phyloP scores from a whole-genome alignment of 306 rosid species.

The Prunus mongolica region DNA sequence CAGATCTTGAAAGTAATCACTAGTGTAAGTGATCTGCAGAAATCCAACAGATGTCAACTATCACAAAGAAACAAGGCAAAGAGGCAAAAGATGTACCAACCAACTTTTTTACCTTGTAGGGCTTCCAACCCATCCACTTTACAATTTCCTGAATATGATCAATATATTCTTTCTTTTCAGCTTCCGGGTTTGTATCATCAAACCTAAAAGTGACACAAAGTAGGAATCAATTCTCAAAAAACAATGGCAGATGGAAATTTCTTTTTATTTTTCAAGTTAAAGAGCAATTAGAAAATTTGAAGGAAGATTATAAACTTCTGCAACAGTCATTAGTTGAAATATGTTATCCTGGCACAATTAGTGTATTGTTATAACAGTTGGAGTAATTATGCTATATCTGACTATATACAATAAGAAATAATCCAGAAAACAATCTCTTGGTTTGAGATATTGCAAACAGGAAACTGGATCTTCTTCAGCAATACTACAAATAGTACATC shows the following conservation, averaged over 20 bases:
- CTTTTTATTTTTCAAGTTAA: neutral
- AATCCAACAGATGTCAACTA: constrained; percentile 11
- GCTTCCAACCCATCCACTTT: constrained; percentile 99
- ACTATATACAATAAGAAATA: neutral
- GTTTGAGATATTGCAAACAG: constrained; percentile 1
- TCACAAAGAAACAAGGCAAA: neutral
- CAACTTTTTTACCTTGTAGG: constrained; percentile 56
- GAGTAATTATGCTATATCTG: neutral
- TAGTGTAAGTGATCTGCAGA: constrained; percentile 80
- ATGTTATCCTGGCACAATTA: neutral
- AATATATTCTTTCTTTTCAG: constrained; percentile 92
- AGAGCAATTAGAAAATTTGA: neutral
- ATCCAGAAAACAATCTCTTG: neutral
- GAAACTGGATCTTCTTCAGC: neutral
- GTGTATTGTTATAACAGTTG: neutral
- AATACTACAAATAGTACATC: neutral
- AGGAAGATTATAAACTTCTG: neutral
- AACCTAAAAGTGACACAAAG: constrained; percentile 49
- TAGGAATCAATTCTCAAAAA: constrained; percentile 5
- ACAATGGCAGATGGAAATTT: neutral
- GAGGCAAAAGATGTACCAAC: constrained; percentile 1
- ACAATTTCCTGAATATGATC: constrained; percentile 96
- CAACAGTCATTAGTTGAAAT: neutral
- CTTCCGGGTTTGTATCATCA: constrained; percentile 96
- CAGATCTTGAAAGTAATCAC: constrained; percentile 92